A percentile compares a stretch with the other conserved stretches of the same genome.
phyloP scores from a whole-genome alignment of 2,329 filamentous ascomycete genomes.

The Penicillium verrucosum region DNA sequence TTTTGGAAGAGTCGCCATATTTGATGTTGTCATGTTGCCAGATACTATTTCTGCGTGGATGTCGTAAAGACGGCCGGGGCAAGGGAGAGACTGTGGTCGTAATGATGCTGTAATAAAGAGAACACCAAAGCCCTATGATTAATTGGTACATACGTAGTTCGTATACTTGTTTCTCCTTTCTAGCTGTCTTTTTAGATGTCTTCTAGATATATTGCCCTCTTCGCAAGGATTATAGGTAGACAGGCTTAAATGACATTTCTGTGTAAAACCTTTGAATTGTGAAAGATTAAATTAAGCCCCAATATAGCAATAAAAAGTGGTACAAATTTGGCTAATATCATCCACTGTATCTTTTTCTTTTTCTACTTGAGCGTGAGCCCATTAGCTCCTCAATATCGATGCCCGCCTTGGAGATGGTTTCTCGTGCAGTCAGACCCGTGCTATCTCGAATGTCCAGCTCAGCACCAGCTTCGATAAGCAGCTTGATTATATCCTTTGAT shows the following conservation, averaged over 20 bases:
- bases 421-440: background rate
- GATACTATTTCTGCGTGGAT: no score
- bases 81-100: background rate
- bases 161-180: background rate
- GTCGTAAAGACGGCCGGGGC: background rate
- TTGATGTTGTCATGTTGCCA: no score
- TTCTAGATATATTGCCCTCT: no score
- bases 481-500: background rate
- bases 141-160: background rate
- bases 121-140: background rate
- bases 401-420: background rate
- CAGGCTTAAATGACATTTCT: no score
- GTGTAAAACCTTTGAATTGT: no score
- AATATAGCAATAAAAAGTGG: background rate
- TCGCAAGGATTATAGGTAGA: no score
- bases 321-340: background rate
- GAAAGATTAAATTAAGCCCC: no score
- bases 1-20: no score
- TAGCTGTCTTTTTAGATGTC: no score
- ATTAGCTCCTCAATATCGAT: background rate
- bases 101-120: background rate
- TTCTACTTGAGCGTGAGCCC: accelerated
- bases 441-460: background rate
- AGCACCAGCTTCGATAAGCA: background rate
- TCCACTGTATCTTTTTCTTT: no score